Base-by-base conservation (phyloP, 345 rosid species). In the Ailanthus altissimus region DNA sequence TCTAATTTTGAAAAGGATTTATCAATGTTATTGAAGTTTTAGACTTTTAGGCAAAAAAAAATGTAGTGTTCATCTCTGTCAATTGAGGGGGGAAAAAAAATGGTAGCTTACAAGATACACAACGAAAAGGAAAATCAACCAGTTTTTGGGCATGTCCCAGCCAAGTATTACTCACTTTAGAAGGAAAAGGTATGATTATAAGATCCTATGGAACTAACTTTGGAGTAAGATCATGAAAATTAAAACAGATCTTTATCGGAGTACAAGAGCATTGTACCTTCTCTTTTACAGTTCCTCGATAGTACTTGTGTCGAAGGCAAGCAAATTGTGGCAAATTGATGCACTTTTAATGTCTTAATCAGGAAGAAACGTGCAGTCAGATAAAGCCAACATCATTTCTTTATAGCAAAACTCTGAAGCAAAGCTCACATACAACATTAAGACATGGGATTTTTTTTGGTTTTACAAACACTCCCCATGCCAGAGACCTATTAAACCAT, bases 381-480 rank as follows among this genome's bases (percentile, higher is more conserved):
- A 18, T 15, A 56, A 60, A 64, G 75, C 56, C 2, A 75, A 59
- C 21, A 16, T 67, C 67, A 67, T 77, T 67, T 67, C 70, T 73
- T n/a, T 46, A 77, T 51, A 73, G 69, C 70, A 43, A 77, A 59
- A 12, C 71, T 72, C 21, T 28, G 12, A 66, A 72, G 47, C 32
- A 59, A 43, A 54, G 15, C 45, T 49, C 21, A 28, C 51, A 59
- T 67, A 77, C 71, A 28, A 43, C 72, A 67, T 13, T 32, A 32
- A 72, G 70, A 45, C 78, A 21, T 73, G 71, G 60, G 50, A 59
- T 53, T 36, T 46, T 49, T 32, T 32, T 32, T 32, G 1, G 72
- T 32, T 67, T 76, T 38, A 59, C 76, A 14, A 40, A 42, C 70
- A 56, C 77, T 54, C 57, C 56, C 78, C 59, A 68, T 61, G 61